phyloP scores from a whole-genome alignment of 1,139 yeast genomes.

The Blastobotrys capitulatus region DNA sequence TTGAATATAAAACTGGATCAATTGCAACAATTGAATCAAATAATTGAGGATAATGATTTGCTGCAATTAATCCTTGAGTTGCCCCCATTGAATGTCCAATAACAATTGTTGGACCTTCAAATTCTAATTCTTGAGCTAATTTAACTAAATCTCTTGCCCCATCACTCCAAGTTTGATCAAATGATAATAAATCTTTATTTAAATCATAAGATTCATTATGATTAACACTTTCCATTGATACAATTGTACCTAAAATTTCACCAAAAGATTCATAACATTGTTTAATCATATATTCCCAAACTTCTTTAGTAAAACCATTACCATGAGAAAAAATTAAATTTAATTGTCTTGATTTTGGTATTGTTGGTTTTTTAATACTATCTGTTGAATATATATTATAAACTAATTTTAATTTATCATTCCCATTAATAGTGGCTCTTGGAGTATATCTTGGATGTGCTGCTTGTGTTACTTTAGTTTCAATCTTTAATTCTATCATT shows the following conservation, averaged over 20 bases:
- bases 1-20: slow-evolving; percentile 49
- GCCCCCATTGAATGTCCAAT: slow-evolving; percentile 83
- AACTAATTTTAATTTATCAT: slow-evolving; percentile 23
- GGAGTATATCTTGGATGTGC: slow-evolving; percentile 22
- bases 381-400: slow-evolving; percentile 21
- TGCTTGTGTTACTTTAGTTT: slow-evolving; percentile 18
- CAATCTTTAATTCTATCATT: too few relatives aligned
- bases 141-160: slow-evolving; percentile 53
- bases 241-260: slow-evolving; percentile 35
- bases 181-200: slow-evolving; percentile 51
- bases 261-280: slow-evolving; percentile 35
- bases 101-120: slow-evolving; percentile 37
- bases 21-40: slow-evolving; percentile 52
- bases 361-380: slow-evolving; percentile 6
- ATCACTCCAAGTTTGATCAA: slow-evolving; percentile 57
- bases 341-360: slow-evolving; percentile 23
- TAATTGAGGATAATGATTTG: slow-evolving; percentile 46
- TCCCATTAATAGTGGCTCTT: slow-evolving; percentile 20
- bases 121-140: slow-evolving; percentile 43
- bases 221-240: slow-evolving; percentile 53
- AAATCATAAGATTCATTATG: slow-evolving; percentile 63
- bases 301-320: slow-evolving; percentile 60
- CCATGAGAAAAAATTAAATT: slow-evolving; percentile 64
- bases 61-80: slow-evolving; percentile 45
- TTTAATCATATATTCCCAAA: slow-evolving; percentile 57